Evolutionary conservation across 306 rosid genomes (phyloP).

Genomic region (Gleditsia sinensis): DNA sequence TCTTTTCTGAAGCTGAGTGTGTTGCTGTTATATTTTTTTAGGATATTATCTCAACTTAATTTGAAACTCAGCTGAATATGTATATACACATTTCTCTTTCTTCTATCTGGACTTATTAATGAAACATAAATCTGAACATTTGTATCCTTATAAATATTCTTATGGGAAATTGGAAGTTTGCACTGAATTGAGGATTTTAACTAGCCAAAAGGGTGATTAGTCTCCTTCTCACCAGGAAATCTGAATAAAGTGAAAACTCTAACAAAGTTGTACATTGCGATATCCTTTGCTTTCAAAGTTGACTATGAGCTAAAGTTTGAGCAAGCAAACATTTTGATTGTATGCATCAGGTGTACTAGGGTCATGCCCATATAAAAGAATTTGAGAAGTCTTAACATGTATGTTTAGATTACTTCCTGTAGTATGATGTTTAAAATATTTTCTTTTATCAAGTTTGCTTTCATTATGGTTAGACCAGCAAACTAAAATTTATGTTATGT

Average conservation of each 20-base stretch:
- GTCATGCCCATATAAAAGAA: no score
- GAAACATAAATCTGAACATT: not conserved
- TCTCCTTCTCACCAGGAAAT: not conserved
- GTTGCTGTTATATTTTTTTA: not conserved
- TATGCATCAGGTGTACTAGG: not conserved
- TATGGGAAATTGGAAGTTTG: no score
- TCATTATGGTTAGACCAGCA: no score
- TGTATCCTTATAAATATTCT: not conserved
- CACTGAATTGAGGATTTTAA: not conserved
- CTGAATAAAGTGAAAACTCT: not conserved
- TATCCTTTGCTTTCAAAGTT: not conserved
- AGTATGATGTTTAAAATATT: no score
- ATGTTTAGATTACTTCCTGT: no score
- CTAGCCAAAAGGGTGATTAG: not conserved
- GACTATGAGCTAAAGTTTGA: not conserved
- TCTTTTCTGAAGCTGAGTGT: not conserved
- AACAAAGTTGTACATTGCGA: no score
- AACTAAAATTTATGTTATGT: no score
- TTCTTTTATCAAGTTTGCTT: no score
- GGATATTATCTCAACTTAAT: not conserved
- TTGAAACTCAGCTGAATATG: not conserved
- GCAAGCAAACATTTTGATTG: not conserved
- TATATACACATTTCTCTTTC: not conserved
- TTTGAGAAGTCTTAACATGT: no score
- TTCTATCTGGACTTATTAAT: not conserved